Percentiles rank a stretch among this genome's conserved stretches.
phyloP scores from a whole-genome alignment of 164 flowering plant species.

The Liquidambar formosana region DNA sequence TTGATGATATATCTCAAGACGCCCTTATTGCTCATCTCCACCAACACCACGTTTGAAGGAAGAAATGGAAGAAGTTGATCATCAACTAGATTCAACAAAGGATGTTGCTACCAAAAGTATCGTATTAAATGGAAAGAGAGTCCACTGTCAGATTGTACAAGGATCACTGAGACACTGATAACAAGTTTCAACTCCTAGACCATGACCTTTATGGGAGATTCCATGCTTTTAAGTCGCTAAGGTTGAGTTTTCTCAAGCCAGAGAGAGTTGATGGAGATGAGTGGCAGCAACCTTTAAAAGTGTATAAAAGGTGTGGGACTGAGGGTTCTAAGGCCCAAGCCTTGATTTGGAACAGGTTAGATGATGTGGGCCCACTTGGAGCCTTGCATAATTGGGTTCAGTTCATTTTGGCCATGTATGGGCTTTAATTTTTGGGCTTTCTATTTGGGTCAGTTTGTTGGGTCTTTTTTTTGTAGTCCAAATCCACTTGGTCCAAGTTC shows the following conservation, averaged over 20 bases:
- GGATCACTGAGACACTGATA: background rate
- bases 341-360: background rate
- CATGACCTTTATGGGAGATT: background rate
- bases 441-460: no score
- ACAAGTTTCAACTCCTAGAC: background rate
- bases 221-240: background rate
- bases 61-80: background rate
- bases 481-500: no score
- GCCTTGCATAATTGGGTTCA: no score
- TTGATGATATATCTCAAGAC: background rate
- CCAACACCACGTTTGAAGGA: background rate
- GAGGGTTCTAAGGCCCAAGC: background rate
- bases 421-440: no score
- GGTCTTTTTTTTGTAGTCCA: no score
- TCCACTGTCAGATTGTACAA: background rate
- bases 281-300: background rate
- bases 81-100: background rate
- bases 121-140: background rate
- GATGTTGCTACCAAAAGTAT: background rate
- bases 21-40: background rate
- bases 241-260: background rate
- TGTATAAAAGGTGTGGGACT: background rate
- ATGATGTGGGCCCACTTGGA: background rate
- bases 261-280: constrained; percentile 2
- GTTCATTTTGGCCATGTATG: no score